A percentile compares a stretch with the other conserved stretches of the same genome.
phyloP scores from a whole-genome alignment of 805 yeast genomes.

The Wickerhamomyces bovis region DNA sequence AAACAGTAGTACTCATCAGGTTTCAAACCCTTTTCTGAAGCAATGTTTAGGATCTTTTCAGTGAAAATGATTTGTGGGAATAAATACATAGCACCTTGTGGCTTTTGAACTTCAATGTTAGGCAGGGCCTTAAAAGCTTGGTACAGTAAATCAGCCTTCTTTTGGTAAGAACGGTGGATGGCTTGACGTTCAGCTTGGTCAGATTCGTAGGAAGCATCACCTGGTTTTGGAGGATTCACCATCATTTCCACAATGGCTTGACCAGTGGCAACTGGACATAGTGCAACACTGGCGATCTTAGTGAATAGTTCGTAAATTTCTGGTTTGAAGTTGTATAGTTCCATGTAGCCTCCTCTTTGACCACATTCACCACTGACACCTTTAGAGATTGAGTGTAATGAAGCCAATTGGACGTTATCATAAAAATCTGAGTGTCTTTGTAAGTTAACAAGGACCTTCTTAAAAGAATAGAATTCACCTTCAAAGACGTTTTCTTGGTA shows the following conservation, averaged over 20 bases:
- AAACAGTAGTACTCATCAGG: slow-evolving; percentile 90
- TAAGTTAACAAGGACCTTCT: slow-evolving; percentile 65
- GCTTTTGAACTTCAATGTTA: slow-evolving; percentile 80
- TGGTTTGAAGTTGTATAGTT: slow-evolving; percentile 69
- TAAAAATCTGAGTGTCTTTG: slow-evolving; percentile 51
- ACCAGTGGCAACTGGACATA: slow-evolving; percentile 93
- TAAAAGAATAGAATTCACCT: slow-evolving; percentile 80
- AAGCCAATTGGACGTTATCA: slow-evolving; percentile 77
- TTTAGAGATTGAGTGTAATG: slow-evolving; percentile 95
- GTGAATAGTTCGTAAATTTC: slow-evolving; percentile 67
- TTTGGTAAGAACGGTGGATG: slow-evolving; percentile 56
- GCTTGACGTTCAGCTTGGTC: slow-evolving; percentile 57
- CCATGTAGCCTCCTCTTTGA: slow-evolving; percentile 99
- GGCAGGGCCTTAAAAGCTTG: slow-evolving; percentile 71
- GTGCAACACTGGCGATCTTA: slow-evolving; percentile 83
- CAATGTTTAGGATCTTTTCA: slow-evolving; percentile 54
- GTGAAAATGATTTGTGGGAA: slow-evolving; percentile 76
- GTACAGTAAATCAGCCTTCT: slow-evolving; percentile 60
- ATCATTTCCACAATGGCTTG: slow-evolving; percentile 90
- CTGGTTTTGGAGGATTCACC: slow-evolving; percentile 83
- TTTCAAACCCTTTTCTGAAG: slow-evolving; percentile 46
- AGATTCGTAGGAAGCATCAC: slow-evolving; percentile 66
- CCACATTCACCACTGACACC: slow-evolving; percentile 99
- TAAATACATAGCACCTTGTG: slow-evolving; percentile 97
- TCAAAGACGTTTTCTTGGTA: slow-evolving; percentile 88